phyloP scores from a whole-genome alignment of 108 stramenopile genomes.

The Craspedostauros australis region DNA sequence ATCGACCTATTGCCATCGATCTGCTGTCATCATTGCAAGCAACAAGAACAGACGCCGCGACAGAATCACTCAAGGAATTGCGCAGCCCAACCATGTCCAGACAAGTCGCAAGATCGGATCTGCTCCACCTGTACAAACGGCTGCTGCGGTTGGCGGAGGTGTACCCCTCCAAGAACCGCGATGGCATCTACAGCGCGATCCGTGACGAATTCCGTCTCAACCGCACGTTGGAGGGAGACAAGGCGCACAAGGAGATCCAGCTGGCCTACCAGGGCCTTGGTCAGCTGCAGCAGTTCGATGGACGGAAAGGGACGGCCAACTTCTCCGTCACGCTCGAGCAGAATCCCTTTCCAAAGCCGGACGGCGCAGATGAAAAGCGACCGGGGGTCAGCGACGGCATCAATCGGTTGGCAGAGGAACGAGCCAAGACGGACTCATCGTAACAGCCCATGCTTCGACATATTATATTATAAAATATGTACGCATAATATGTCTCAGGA shows the following conservation, averaged over 20 bases:
- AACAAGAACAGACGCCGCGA: too few species aligned
- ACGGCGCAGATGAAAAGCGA: constrained; percentile 24
- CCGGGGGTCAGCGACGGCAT: too few species aligned
- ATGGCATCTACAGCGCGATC: constrained; percentile 66
- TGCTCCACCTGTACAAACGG: constrained; percentile 58
- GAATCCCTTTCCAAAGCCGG: constrained; percentile 82
- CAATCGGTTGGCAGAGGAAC: too few species aligned
- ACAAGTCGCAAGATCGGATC: constrained; percentile 4
- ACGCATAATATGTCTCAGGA: too few species aligned
- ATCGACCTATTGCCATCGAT: too few species aligned
- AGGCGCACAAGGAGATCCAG: constrained; percentile 52
- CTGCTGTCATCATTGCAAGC: too few species aligned
- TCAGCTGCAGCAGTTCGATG: constrained; percentile 74
- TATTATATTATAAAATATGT: too few species aligned
- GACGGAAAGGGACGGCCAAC: constrained; percentile 35
- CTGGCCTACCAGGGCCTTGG: constrained; percentile 73
- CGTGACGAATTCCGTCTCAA: constrained; percentile 75
- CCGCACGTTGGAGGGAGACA: constrained; percentile 32
- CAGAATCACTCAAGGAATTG: too few species aligned
- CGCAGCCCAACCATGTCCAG: background rate
- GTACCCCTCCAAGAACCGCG: constrained; percentile 72
- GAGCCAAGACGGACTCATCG: too few species aligned
- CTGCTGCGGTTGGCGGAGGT: constrained; percentile 64
- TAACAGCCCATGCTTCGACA: too few species aligned
- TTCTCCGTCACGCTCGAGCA: constrained; percentile 76